Evolutionary conservation across 208 protist genomes (phyloP), one percentile per base, ranked within the genome.

Genomic region (Leishmania major): DNA sequence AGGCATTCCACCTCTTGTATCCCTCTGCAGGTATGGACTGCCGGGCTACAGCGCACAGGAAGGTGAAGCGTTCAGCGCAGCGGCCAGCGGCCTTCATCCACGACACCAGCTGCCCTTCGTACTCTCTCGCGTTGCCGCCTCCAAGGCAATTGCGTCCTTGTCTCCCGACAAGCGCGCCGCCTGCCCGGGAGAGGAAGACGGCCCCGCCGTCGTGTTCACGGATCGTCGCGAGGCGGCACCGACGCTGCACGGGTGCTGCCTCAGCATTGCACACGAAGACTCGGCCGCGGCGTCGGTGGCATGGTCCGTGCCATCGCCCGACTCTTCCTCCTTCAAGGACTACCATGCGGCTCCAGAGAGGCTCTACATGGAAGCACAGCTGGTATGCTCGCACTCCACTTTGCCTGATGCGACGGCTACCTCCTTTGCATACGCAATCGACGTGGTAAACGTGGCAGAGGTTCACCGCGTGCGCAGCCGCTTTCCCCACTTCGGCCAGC

Each of bases 41-140:
- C 62, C 47, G 22, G 78, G 75, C n/a, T 78, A 73, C 51, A 75
- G n/a, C 19, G 57, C 55, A 28, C 25, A 15, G 47, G 59, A 73
- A 22, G 69, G 25, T 8, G 19, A 31, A 31, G 25, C 4, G 62
- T 78, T 75, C 43, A 49, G 72, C 79, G n/a, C 49, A 70, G 76
- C 73, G 31, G 71, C 73, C 19, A 35, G 55, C 4, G 0, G 4
- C n/a, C 73, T 91, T 37, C 88, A 91, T 75, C 59, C 62, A n/a
- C 82, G 84, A 40, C 90, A 93, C 45, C 88, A 79, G 37, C 53
- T 83, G n/a, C 90, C 91, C 1, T 92, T 88, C 62, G 85, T 91
- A 66, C 91, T 94, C 31, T 94, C 91, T 28, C 91, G 91, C 62
- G 69, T 92, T 35, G 91, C 91, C 47, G 91, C 91, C 40, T 94